These are phyloP conservation scores for Hymenoscyphus fraxineus DNA, from an alignment of 2,329 filamentous ascomycete genomes.

Conservation along the genomic window DNA sequence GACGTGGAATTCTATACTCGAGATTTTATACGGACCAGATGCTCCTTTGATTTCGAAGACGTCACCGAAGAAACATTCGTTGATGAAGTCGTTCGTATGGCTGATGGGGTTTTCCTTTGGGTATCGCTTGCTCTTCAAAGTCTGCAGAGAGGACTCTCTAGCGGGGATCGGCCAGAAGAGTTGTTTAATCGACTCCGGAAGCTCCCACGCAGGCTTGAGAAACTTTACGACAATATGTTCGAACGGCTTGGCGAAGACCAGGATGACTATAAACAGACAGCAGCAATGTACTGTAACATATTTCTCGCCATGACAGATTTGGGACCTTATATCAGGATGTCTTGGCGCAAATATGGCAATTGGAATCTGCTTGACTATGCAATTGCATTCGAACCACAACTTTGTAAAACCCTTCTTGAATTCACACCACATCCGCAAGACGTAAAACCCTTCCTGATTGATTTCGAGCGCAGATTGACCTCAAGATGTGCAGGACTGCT, in stretches of 20 bases:
- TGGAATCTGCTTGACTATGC: not conserved
- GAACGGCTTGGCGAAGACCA: not conserved
- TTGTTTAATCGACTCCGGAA: not conserved
- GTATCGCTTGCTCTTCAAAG: slow-evolving; percentile 15
- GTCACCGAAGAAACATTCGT: not conserved
- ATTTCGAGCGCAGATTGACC: not conserved
- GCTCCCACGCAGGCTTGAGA: slow-evolving; percentile 10
- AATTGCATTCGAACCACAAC: not conserved
- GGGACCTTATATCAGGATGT: too few relatives aligned
- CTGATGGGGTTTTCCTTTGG: slow-evolving; percentile 21
- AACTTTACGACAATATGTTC: not conserved
- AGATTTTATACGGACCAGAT: not conserved
- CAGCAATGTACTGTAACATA: not conserved
- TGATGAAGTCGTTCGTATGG: slow-evolving; percentile 3
- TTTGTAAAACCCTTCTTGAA: not conserved
- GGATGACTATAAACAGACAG: not conserved
- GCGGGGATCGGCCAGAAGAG: slow-evolving; percentile 8
- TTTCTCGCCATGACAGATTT: not conserved
- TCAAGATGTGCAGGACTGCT: not conserved
- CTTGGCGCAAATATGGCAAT: too few relatives aligned
- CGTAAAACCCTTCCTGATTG: not conserved
- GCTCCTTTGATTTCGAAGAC: not conserved
- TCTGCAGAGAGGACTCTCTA: slow-evolving; percentile 12
- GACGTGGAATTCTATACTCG: slow-evolving; percentile 7
- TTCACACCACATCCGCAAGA: not conserved